phyloP scores from a whole-genome alignment of 1,284 basidiomycete species.

The Sporisorium exsertum region DNA sequence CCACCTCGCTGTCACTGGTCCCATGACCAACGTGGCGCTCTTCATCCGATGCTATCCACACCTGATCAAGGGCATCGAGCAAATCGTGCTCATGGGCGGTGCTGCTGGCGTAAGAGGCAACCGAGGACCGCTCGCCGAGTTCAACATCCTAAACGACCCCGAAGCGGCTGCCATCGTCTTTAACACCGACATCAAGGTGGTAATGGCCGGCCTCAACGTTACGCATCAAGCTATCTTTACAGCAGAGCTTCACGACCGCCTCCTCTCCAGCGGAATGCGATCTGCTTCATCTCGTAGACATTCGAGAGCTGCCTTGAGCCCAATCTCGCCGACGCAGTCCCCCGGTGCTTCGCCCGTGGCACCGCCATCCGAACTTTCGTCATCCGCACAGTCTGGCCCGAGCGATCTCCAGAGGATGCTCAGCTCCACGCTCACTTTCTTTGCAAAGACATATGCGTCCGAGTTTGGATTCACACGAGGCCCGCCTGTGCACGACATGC shows the following conservation, averaged over 20 bases:
- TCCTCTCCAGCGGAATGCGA: conserved; percentile 22
- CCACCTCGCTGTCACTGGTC: conserved; percentile 60
- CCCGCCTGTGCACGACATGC: conserved; percentile 63
- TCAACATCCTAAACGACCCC: conserved; percentile 64
- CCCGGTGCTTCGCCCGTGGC: conserved; percentile 20
- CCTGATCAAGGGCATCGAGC: conserved; percentile 50
- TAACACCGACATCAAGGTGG: conserved; percentile 54
- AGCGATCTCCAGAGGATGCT: conserved; percentile 47
- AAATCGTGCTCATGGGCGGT: conserved; percentile 65
- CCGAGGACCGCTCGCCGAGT: conserved; percentile 55
- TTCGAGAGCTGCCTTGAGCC: conserved; percentile 18
- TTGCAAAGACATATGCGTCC: conserved; percentile 50
- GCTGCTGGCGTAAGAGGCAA: conserved; percentile 58
- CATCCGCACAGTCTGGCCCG: conserved; percentile 25
- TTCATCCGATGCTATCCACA: conserved; percentile 56
- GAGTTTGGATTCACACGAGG: conserved; percentile 60
- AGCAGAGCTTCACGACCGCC: conserved; percentile 47
- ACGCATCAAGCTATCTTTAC: conserved; percentile 62
- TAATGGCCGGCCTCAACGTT: conserved; percentile 64
- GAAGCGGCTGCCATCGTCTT: conserved; percentile 62
- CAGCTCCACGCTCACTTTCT: conserved; percentile 58
- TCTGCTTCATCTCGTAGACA: conserved; percentile 42
- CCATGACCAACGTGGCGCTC: conserved; percentile 61
- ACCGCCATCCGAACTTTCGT: conserved; percentile 16
- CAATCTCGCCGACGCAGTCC: conserved; percentile 19